These are phyloP conservation scores for Biscogniauxia sp. DNA, from an alignment of 2,329 filamentous ascomycete genomes.

Conservation along the genomic window DNA sequence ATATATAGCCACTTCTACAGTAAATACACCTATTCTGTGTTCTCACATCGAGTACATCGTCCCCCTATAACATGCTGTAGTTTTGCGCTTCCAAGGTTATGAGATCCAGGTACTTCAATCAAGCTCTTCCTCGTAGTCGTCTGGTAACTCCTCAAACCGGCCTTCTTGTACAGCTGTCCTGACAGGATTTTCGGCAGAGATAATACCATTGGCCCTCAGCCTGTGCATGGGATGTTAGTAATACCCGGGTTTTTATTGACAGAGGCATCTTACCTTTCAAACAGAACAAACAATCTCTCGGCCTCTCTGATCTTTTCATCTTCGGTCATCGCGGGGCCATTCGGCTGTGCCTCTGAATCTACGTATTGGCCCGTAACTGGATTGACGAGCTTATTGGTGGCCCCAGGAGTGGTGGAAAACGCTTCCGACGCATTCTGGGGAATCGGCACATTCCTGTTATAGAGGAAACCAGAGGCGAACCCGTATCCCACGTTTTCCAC, in stretches of 20 bases:
- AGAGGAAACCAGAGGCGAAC: conserved; percentile 85
- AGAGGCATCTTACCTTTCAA: conserved; percentile 65
- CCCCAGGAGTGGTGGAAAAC: conserved; percentile 33
- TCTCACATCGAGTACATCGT: neutral
- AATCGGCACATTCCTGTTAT: conserved; percentile 77
- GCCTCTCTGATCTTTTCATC: conserved; percentile 93
- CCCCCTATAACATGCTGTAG: neutral
- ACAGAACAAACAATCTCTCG: conserved; percentile 83
- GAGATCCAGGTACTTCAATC: conserved; percentile 14
- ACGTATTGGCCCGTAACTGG: conserved; percentile 84
- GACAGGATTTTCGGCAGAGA: conserved; percentile 68
- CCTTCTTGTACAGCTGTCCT: conserved; percentile 61
- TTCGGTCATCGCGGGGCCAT: conserved; percentile 73
- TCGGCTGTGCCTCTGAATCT: conserved; percentile 60
- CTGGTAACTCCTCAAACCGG: conserved; percentile 59
- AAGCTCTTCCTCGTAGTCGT: conserved; percentile 31
- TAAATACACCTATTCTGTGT: neutral
- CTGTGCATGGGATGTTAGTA: conserved; percentile 21
- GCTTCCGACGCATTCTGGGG: conserved; percentile 64
- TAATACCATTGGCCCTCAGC: conserved; percentile 48
- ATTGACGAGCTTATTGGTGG: conserved; percentile 56
- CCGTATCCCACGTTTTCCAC: conserved; percentile 94
- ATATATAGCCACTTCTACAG: neutral
- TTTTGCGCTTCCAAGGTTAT: neutral
- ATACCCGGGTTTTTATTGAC: neutral